A percentile compares a stretch with the other conserved stretches of the same genome.
phyloP scores from a whole-genome alignment of 2,329 filamentous ascomycete species.

The Orbilia javanica region DNA sequence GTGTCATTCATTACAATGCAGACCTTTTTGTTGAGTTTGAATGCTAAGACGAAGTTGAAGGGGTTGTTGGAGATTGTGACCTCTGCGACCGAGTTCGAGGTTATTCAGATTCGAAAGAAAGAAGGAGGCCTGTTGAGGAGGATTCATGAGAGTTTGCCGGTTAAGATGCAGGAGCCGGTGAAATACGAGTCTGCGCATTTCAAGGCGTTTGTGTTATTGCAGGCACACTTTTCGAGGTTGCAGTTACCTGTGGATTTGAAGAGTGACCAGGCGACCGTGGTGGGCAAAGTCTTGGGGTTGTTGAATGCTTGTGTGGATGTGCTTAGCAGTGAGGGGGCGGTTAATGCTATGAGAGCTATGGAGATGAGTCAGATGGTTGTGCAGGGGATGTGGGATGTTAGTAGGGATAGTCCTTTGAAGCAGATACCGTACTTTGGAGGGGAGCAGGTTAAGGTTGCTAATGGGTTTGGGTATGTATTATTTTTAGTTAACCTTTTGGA shows the following conservation, averaged over 20 bases:
- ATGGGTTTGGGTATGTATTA: constrained; percentile 77
- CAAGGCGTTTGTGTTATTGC: constrained; percentile 96
- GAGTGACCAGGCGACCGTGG: constrained; percentile 91
- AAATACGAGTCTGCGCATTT: constrained; percentile 95
- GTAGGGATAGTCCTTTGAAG: constrained; percentile 90
- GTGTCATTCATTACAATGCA: constrained; percentile 99
- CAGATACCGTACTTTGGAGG: constrained; percentile 95
- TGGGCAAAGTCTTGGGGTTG: constrained; percentile 86
- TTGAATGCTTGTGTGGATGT: constrained; percentile 95
- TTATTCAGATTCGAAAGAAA: constrained; percentile 91
- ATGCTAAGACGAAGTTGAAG: constrained; percentile 91
- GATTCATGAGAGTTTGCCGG: constrained; percentile 93
- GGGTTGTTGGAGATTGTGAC: constrained; percentile 96
- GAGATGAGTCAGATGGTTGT: constrained; percentile 99
- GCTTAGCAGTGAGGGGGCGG: constrained; percentile 90
- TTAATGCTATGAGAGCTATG: constrained; percentile 99
- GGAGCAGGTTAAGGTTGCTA: constrained; percentile 84
- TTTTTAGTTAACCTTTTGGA: background rate
- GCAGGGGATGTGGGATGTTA: constrained; percentile 92
- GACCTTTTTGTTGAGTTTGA: constrained; percentile 93
- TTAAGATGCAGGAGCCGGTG: constrained; percentile 86
- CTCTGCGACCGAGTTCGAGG: constrained; percentile 95
- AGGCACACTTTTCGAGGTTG: constrained; percentile 98
- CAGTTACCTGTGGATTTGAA: constrained; percentile 93
- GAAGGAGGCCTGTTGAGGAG: constrained; percentile 88